Percentiles rank a stretch among this genome's conserved stretches.
These are phyloP conservation scores for Pholiota conissans DNA, from an alignment of 768 basidiomycete genomes.

Conservation along the genomic window DNA sequence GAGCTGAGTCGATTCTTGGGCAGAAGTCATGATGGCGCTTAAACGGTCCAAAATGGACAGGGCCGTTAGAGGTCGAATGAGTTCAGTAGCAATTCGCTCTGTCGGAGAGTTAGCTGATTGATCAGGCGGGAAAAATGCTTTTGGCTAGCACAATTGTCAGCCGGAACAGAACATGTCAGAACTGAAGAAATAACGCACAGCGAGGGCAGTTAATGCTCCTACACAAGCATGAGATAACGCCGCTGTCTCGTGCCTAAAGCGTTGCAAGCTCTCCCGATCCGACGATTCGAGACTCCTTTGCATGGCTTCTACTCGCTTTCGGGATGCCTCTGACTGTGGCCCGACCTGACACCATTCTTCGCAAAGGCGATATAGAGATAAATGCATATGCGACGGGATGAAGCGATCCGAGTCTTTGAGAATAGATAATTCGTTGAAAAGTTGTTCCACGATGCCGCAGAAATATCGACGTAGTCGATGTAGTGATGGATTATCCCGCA, in stretches of 20 bases:
- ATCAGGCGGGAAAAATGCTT: conserved; percentile 72
- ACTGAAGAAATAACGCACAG: conserved; percentile 53
- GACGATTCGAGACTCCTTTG: conserved; percentile 60
- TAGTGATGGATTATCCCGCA: conserved; percentile 73
- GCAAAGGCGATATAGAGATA: conserved; percentile 80
- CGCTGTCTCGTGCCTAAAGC: conserved; percentile 69
- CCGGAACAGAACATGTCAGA: background rate
- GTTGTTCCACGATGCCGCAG: conserved; percentile 83
- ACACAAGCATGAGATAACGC: conserved; percentile 78
- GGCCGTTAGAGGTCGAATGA: conserved; percentile 53
- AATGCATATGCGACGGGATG: conserved; percentile 71
- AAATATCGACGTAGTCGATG: conserved; percentile 88
- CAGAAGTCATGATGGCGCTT: conserved; percentile 66
- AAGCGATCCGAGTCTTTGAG: conserved; percentile 78
- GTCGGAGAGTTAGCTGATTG: conserved; percentile 60
- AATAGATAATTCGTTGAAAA: conserved; percentile 74
- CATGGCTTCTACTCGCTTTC: conserved; percentile 70
- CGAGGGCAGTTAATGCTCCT: conserved; percentile 85
- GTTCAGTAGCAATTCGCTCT: conserved; percentile 52
- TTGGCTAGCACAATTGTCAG: conserved; percentile 51
- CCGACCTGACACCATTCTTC: conserved; percentile 95
- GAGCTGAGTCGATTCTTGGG: conserved; percentile 45
- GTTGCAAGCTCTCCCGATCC: conserved; percentile 53
- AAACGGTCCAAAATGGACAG: conserved; percentile 61
- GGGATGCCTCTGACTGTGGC: conserved; percentile 68